Evolutionary conservation across 805 yeast genomes (phyloP), one percentile per base, ranked within the genome.

Genomic region (Zygotorulaspora florentina): DNA sequence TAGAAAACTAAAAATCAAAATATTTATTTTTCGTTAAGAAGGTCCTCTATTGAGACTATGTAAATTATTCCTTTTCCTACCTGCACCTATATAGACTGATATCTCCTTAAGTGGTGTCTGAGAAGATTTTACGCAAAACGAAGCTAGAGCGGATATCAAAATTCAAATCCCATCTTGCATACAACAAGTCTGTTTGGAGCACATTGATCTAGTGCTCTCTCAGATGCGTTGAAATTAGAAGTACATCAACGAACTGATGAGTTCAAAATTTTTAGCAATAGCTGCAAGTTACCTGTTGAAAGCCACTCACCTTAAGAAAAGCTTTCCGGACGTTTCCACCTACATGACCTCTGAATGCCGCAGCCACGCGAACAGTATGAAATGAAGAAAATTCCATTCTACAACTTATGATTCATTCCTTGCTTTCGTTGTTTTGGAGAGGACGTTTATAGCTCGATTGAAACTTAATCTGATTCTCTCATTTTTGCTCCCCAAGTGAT

Each of bases 401-500:
- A 4, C 25, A 20, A 20, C 4, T 20, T 20, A 20, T n/a, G 25
- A 20, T 20, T 20, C 7, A 5, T 7, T 7, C 4, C 25, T 7
- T 5, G 7, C 25, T 20, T 20, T 20, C 7, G 25, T 20, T 20
- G 7, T 20, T 20, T 20, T 20, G 4, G 25, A 20, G 7, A 20
- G 7, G 25, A 20, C 4, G 25, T 7, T 20, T 20, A 7, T 4
- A 20, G 25, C 35, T 2, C n/a, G 18, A 6, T 11, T n/a, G n/a
- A n/a, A n/a, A n/a, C n/a, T n/a, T 20, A 5, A 20, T 15, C 20
- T n/a, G 13, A 13, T 11, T 26, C 40, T 47, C 79, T 62, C 54
- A 73, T 39, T 25, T 52, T 49, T 38, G 69, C 73, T 2, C 81
- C 81, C 53, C 56, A 69, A 8, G 50, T 48, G 18, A 75, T 64